These are phyloP conservation scores for Xylariaceae sp. DNA, from an alignment of 2,329 filamentous ascomycete genomes.

Conservation along the genomic window DNA sequence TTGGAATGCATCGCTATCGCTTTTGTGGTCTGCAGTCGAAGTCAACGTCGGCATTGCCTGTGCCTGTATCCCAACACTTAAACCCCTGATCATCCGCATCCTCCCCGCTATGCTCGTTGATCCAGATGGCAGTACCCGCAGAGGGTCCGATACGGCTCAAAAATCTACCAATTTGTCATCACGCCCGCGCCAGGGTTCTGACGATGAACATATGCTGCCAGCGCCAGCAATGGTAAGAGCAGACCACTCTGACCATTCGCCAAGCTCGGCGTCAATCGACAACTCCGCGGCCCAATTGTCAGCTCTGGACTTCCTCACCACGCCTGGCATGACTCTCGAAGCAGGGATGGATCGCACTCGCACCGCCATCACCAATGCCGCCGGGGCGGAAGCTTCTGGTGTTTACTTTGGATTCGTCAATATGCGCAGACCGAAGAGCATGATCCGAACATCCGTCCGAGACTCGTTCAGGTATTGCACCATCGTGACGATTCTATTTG, in stretches of 20 bases:
- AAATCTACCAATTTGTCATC: constrained; percentile 23
- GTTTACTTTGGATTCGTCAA: constrained; percentile 76
- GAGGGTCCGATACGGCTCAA: constrained; percentile 27
- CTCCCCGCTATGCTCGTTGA: constrained; percentile 55
- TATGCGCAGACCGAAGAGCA: constrained; percentile 64
- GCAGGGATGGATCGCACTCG: constrained; percentile 20
- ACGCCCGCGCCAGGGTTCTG: constrained; percentile 20
- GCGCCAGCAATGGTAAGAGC: constrained; percentile 8
- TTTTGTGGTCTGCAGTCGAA: constrained; percentile 93
- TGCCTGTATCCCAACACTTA: constrained; percentile 87
- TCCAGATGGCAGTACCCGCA: constrained; percentile 39
- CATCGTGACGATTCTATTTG: constrained; percentile 76
- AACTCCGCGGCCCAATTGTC: constrained; percentile 30
- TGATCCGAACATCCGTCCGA: constrained; percentile 58
- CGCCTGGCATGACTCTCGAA: constrained; percentile 31
- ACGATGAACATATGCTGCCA: constrained; percentile 15
- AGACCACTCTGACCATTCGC: constrained; percentile 11
- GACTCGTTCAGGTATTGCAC: constrained; percentile 70
- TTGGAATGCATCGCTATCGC: constrained; percentile 76
- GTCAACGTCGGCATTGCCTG: constrained; percentile 88
- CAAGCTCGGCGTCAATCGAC: constrained; percentile 13
- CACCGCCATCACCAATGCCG: constrained; percentile 33
- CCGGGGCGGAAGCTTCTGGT: constrained; percentile 37
- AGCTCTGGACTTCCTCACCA: constrained; percentile 46
- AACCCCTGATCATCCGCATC: constrained; percentile 71